These are phyloP conservation scores for Corchorus capsularis DNA, from an alignment of 345 rosid genomes.

Conservation along the genomic window DNA sequence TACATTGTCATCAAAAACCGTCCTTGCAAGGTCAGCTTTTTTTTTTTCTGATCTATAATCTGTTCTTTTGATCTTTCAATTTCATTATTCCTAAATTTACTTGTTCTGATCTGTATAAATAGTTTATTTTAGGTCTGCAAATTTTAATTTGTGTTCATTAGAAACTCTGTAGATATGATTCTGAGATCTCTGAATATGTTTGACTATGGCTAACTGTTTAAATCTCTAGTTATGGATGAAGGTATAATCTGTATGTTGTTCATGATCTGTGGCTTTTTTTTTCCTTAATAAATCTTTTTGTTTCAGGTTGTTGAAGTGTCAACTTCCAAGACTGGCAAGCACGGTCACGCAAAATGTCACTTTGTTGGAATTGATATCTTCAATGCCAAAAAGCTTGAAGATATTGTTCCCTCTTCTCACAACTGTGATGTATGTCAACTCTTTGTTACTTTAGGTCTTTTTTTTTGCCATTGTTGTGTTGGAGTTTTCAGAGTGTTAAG, in stretches of 20 bases:
- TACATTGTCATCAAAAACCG: conserved; percentile 61
- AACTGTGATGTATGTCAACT: conserved; percentile 57
- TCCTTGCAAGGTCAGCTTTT: conserved; percentile 51
- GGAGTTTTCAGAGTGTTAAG: neutral
- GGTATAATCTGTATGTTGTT: neutral
- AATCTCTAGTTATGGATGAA: neutral
- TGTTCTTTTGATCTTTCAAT: neutral
- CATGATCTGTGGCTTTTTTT: neutral
- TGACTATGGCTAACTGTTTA: neutral
- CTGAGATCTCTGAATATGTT: conserved; percentile 21
- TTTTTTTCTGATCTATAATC: neutral
- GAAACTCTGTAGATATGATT: conserved; percentile 18
- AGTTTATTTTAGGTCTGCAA: neutral
- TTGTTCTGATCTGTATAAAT: neutral
- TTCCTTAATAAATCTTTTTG: neutral
- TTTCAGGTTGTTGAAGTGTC: conserved; percentile 34
- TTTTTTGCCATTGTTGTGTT: neutral
- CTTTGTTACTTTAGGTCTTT: neutral
- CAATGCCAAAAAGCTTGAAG: conserved; percentile 67
- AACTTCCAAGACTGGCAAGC: conserved; percentile 77
- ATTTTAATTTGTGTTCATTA: neutral
- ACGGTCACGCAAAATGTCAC: conserved; percentile 78
- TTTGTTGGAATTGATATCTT: conserved; percentile 73
- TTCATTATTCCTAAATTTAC: too few species aligned
- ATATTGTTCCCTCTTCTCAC: conserved; percentile 77